phyloP scores from a whole-genome alignment of 75 land plant genomes.

The Gnetum montanum region DNA sequence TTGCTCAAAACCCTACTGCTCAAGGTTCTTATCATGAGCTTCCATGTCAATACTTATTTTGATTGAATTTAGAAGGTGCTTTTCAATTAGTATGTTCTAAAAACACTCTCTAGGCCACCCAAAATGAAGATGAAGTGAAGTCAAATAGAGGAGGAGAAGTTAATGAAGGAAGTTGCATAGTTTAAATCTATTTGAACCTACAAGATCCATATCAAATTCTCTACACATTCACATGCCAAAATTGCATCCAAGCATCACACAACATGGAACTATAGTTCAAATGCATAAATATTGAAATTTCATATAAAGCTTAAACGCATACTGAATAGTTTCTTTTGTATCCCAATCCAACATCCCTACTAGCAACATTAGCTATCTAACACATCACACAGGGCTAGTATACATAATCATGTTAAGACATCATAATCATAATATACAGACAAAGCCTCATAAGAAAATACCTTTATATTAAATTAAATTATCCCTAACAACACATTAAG shows the following conservation, averaged over 20 bases:
- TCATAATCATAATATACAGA: too few species aligned
- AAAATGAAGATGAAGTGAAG: constrained; percentile 24
- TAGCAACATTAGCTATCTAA: too few species aligned
- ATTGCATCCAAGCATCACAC: neutral
- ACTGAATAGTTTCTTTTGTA: too few species aligned
- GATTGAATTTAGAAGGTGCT: constrained; percentile 61
- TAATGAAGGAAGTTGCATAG: constrained; percentile 31
- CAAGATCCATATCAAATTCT: constrained; percentile 45
- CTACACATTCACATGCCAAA: constrained; percentile 16
- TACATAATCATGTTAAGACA: too few species aligned
- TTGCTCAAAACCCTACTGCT: constrained; percentile 41
- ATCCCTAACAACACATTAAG: too few species aligned
- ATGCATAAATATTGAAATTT: too few species aligned
- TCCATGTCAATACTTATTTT: constrained; percentile 54
- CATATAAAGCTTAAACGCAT: too few species aligned
- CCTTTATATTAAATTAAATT: too few species aligned
- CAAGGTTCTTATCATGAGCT: constrained; percentile 44
- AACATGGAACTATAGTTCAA: neutral
- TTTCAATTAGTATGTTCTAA: constrained; percentile 51
- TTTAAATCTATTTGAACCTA: too few species aligned
- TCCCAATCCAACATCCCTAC: too few species aligned
- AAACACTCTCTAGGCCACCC: constrained; percentile 64
- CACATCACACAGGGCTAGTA: too few species aligned
- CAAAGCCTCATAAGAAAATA: too few species aligned
- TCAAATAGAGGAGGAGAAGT: constrained; percentile 27